These are phyloP conservation scores for Fraxinus sp. DNA, from an alignment of 305 asterid species.

Conservation along the genomic window DNA sequence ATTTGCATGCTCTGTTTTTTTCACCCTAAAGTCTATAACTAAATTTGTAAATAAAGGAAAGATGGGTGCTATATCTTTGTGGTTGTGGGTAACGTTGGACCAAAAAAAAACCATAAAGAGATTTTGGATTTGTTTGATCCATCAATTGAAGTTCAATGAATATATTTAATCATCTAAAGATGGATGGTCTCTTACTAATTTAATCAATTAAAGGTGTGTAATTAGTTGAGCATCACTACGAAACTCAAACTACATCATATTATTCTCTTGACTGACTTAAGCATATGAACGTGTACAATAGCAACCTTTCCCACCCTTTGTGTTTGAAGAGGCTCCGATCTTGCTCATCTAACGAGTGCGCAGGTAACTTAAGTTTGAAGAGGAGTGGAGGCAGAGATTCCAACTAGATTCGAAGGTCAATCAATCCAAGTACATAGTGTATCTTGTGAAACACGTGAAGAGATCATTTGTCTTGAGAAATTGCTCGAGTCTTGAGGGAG, in stretches of 20 bases:
- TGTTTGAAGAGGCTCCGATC: not conserved
- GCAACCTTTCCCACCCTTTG: not conserved
- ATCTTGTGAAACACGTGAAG: not conserved
- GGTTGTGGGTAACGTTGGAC: not conserved
- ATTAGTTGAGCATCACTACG: not conserved
- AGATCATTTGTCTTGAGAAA: not conserved
- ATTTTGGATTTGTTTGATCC: not conserved
- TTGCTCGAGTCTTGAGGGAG: not conserved
- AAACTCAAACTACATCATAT: not conserved
- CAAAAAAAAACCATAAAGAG: not conserved
- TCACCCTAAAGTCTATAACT: not conserved
- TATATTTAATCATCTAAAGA: not conserved
- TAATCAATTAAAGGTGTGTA: not conserved
- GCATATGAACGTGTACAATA: not conserved
- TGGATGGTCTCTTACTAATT: not conserved
- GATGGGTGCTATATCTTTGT: not conserved
- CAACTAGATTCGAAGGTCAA: not conserved
- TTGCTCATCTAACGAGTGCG: not conserved
- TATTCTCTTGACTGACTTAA: not conserved
- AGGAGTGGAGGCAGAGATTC: not conserved
- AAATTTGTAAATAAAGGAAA: not conserved
- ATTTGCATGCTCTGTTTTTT: not conserved
- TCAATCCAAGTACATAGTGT: not conserved
- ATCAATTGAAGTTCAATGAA: not conserved
- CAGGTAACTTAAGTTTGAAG: not conserved